Percentiles rank a stretch among this genome's conserved stretches.
These are phyloP conservation scores for Jimgerdemannia flammicorona DNA, from an alignment of 192 early-diverging fungal genomes.

Conservation along the genomic window DNA sequence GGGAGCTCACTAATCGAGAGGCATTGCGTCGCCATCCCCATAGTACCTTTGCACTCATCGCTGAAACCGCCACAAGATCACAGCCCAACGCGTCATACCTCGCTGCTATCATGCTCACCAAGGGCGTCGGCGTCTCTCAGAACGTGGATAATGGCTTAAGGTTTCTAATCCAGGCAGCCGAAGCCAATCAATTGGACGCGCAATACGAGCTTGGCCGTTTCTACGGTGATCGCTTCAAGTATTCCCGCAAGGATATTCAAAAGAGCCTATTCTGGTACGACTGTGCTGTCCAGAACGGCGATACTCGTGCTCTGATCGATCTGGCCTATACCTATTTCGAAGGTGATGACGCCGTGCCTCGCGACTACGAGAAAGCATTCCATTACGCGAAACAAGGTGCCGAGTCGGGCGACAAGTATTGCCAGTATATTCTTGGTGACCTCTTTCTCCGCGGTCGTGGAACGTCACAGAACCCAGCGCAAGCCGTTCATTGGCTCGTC, in stretches of 20 bases:
- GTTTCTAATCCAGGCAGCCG: slow-evolving; percentile 9
- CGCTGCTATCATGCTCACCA: slow-evolving; percentile 16
- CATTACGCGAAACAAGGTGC: slow-evolving; percentile 23
- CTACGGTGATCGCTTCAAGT: slow-evolving; percentile 26
- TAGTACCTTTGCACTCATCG: slow-evolving; percentile 1
- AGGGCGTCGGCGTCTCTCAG: slow-evolving; percentile 17
- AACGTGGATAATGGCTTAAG: slow-evolving; percentile 13
- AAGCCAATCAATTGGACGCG: slow-evolving; percentile 13
- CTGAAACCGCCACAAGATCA: not conserved
- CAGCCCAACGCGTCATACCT: slow-evolving; percentile 14
- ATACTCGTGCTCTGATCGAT: slow-evolving; percentile 21
- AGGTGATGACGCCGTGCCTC: slow-evolving; percentile 11
- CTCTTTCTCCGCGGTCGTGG: slow-evolving; percentile 24
- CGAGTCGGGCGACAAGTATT: slow-evolving; percentile 18
- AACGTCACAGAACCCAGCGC: not conserved
- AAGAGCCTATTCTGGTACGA: slow-evolving; percentile 22
- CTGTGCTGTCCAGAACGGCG: slow-evolving; percentile 16
- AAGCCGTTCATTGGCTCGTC: slow-evolving; percentile 21
- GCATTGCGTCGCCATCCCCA: not conserved
- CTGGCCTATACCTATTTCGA: slow-evolving; percentile 27
- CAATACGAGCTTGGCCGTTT: slow-evolving; percentile 24
- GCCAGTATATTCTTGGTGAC: slow-evolving; percentile 27
- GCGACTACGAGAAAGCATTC: slow-evolving; percentile 23
- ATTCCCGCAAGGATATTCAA: slow-evolving; percentile 6
- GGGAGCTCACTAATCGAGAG: not conserved